These are phyloP conservation scores for Ceratocystis colombiana DNA, from an alignment of 2,329 filamentous ascomycete species.

Conservation along the genomic window DNA sequence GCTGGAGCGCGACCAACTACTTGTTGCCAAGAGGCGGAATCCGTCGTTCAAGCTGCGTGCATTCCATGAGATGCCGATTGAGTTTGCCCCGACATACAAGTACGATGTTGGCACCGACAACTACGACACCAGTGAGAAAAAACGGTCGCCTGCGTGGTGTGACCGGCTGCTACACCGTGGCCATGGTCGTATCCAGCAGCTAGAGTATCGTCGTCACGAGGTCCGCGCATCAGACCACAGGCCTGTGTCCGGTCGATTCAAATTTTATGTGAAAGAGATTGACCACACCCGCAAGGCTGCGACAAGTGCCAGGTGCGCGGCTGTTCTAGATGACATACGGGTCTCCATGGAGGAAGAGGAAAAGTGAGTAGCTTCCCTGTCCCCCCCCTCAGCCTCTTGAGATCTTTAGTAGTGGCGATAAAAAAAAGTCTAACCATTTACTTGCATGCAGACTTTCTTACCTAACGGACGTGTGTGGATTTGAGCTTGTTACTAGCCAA, in stretches of 20 bases:
- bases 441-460: slow-evolving; percentile 38
- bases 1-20: slow-evolving; percentile 83
- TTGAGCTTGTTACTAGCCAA: slow-evolving; percentile 44
- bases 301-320: slow-evolving; percentile 63
- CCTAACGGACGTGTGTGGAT: slow-evolving; percentile 44
- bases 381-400: background rate
- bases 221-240: slow-evolving; percentile 85
- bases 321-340: slow-evolving; percentile 63
- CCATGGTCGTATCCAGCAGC: slow-evolving; percentile 68
- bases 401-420: background rate
- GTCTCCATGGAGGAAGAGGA: slow-evolving; percentile 58
- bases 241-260: slow-evolving; percentile 79
- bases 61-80: slow-evolving; percentile 84
- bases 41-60: slow-evolving; percentile 78
- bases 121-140: slow-evolving; percentile 93
- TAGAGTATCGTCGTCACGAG: slow-evolving; percentile 82
- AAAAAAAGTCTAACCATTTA: background rate
- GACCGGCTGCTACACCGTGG: slow-evolving; percentile 85
- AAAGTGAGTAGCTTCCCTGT: slow-evolving; percentile 52
- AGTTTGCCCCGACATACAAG: slow-evolving; percentile 93
- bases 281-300: slow-evolving; percentile 53
- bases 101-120: slow-evolving; percentile 93
- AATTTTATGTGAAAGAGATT: slow-evolving; percentile 74
- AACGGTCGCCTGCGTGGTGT: slow-evolving; percentile 89
- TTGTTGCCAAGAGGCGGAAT: slow-evolving; percentile 80